These are phyloP conservation scores for Penicillium rolfsii DNA, from an alignment of 2,329 filamentous ascomycete species.

Conservation along the genomic window DNA sequence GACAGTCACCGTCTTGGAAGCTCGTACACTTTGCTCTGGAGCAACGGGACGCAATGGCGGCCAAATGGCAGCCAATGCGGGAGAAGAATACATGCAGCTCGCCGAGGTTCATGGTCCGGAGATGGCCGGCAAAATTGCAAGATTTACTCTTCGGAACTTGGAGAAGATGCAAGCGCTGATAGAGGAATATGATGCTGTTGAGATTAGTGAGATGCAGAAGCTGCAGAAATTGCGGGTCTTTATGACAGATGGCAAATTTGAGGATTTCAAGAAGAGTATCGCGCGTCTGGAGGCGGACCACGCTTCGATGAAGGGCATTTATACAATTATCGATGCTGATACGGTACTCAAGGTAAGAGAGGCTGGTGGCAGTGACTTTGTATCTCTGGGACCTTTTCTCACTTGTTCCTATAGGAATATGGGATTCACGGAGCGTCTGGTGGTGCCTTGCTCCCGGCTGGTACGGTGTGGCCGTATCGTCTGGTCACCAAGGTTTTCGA, in stretches of 20 bases:
- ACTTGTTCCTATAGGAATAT: slow-evolving; percentile 18
- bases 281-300: slow-evolving; percentile 28
- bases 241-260: slow-evolving; percentile 25
- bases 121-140: slow-evolving; percentile 41
- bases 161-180: slow-evolving; percentile 43
- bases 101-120: slow-evolving; percentile 27
- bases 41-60: slow-evolving; percentile 46
- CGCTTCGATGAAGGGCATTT: slow-evolving; percentile 28
- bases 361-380: background rate
- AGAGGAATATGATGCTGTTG: slow-evolving; percentile 37
- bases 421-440: slow-evolving; percentile 29
- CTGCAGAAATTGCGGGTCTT: slow-evolving; percentile 33
- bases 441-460: slow-evolving; percentile 34
- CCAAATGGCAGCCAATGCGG: slow-evolving; percentile 35
- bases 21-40: slow-evolving; percentile 41
- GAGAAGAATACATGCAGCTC: slow-evolving; percentile 32
- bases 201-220: slow-evolving; percentile 29
- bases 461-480: slow-evolving; percentile 44
- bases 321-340: slow-evolving; percentile 28
- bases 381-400: background rate
- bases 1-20: slow-evolving; percentile 41
- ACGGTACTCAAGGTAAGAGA: slow-evolving; percentile 17
- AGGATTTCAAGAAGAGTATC: slow-evolving; percentile 27
- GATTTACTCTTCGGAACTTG: slow-evolving; percentile 46
- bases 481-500: slow-evolving; percentile 37